Base-by-base conservation (phyloP, 129 eudicot genomes). In the Mikania micrantha region DNA sequence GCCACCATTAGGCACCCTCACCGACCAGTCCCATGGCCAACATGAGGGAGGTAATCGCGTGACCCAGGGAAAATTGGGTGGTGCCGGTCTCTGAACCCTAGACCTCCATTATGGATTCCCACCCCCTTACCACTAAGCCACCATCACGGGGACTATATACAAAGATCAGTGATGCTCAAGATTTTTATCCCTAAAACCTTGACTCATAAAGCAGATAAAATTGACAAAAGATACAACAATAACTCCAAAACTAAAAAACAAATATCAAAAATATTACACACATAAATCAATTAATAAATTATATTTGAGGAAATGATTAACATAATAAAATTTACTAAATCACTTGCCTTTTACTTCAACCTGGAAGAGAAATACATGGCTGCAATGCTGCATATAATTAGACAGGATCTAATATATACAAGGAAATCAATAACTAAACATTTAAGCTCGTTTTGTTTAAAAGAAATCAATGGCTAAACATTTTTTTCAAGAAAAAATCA, bases 131-230 rank as follows among this genome's bases (percentile, higher is more conserved):
- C n/a, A n/a, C n/a, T n/a, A n/a, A n/a, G n/a, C n/a, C n/a, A n/a
- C n/a, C n/a, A n/a, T n/a, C n/a, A n/a, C n/a, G n/a, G n/a, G n/a
- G n/a, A n/a, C n/a, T 64, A 62, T 31, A 40, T 28, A 52, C 39
- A 19, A 34, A 20, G 13, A 34, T 7, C 3, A 32, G 1, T 7
- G 32, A 65, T 61, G 38, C 45, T 16, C 22, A 64, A 20, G 39
- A 64, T 58, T 67, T 60, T 41, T 49, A 73, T 58, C 74, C 78
- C 78, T 66, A 73, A 78, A 72, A 78, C 54, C 64, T 60, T 31
- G 41, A 36, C 62, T 66, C 71, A 67, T 71, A 2, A 72, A 62
- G 62, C 64, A 62, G 58, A 57, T 1, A 72, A 31, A 28, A 53
- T 65, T 20, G 36, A 47, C 35, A 67, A 60, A 32, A 48, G 36